Percentiles rank a stretch among this genome's conserved stretches.
Conservation (phyloP, 129 eudicot genomes). For the Glebionis coronaria region DNA sequence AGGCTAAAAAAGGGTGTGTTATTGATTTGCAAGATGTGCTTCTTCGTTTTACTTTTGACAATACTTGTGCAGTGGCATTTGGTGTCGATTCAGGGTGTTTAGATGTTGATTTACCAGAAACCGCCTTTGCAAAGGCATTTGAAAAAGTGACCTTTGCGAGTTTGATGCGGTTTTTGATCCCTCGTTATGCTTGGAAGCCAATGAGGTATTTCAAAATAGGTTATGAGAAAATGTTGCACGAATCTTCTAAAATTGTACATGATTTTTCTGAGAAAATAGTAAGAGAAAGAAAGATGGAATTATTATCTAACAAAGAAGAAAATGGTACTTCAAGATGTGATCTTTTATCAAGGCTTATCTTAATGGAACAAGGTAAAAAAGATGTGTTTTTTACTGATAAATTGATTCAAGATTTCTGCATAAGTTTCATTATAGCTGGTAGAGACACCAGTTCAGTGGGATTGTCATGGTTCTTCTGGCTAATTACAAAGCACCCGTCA, state of each 20-base stretch:
- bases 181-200: slow-evolving; percentile 51
- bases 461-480: slow-evolving; percentile 65
- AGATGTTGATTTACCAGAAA: slow-evolving; percentile 39
- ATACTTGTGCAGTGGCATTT: slow-evolving; percentile 52
- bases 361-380: slow-evolving; percentile 29
- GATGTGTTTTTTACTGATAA: slow-evolving; percentile 40
- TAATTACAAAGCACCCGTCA: slow-evolving; percentile 35
- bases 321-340: slow-evolving; percentile 29
- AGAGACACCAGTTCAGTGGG: slow-evolving; percentile 73
- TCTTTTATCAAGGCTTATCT: slow-evolving; percentile 56
- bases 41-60: slow-evolving; percentile 62
- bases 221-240: slow-evolving; percentile 40
- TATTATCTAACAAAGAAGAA: slow-evolving; percentile 10
- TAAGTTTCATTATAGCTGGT: slow-evolving; percentile 64
- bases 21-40: slow-evolving; percentile 59
- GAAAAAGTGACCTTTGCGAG: slow-evolving; percentile 54
- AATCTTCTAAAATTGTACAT: slow-evolving; percentile 44
- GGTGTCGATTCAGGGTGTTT: slow-evolving; percentile 62
- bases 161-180: slow-evolving; percentile 45
- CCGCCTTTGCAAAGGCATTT: slow-evolving; percentile 57
- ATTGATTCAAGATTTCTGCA: slow-evolving; percentile 57
- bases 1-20: slow-evolving; percentile 26
- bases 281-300: slow-evolving; percentile 43
- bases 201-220: slow-evolving; percentile 49
- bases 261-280: slow-evolving; percentile 54